A percentile compares a stretch with the other conserved stretches of the same genome.
Conservation (phyloP, 2,329 filamentous ascomycete species). For the Berkeleyomyces basicola region DNA sequence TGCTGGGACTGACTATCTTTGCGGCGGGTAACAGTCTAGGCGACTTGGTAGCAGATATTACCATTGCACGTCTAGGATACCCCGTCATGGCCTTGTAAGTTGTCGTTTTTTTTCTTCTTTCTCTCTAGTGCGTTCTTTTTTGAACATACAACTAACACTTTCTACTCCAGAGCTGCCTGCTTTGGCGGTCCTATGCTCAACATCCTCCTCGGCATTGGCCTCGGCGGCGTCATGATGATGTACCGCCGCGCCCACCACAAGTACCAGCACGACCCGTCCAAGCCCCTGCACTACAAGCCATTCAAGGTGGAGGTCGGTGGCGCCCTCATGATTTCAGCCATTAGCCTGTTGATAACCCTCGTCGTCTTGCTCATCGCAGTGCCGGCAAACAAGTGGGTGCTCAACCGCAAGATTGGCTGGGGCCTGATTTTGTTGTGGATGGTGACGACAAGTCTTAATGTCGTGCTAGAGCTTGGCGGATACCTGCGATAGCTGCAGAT, state of each 20-base stretch:
- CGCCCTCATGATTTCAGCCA: constrained; percentile 68
- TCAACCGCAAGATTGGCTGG: constrained; percentile 70
- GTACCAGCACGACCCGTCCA: constrained; percentile 44
- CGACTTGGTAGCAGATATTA: constrained; percentile 87
- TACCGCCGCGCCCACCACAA: constrained; percentile 52
- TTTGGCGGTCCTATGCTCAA: constrained; percentile 99
- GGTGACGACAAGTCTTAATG: constrained; percentile 63
- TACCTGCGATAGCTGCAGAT: constrained; percentile 22
- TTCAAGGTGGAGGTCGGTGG: constrained; percentile 75
- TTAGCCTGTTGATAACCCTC: constrained; percentile 69
- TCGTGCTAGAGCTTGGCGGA: constrained; percentile 59
- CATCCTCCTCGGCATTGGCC: constrained; percentile 84
- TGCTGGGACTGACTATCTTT: constrained; percentile 88
- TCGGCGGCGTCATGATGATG: constrained; percentile 79
- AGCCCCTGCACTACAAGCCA: constrained; percentile 49
- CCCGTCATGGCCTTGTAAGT: constrained; percentile 79
- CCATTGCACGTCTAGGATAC: constrained; percentile 80
- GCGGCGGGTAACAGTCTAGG: constrained; percentile 91
- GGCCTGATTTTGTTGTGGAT: constrained; percentile 66
- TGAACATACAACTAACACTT: background rate
- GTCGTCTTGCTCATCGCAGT: constrained; percentile 63
- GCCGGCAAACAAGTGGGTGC: constrained; percentile 70
- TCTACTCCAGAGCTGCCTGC: constrained; percentile 51
- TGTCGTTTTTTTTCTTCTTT: background rate
- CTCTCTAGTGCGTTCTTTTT: background rate